phyloP scores from a whole-genome alignment of 805 yeast genomes.

The Kodamaea lidongshanica region DNA sequence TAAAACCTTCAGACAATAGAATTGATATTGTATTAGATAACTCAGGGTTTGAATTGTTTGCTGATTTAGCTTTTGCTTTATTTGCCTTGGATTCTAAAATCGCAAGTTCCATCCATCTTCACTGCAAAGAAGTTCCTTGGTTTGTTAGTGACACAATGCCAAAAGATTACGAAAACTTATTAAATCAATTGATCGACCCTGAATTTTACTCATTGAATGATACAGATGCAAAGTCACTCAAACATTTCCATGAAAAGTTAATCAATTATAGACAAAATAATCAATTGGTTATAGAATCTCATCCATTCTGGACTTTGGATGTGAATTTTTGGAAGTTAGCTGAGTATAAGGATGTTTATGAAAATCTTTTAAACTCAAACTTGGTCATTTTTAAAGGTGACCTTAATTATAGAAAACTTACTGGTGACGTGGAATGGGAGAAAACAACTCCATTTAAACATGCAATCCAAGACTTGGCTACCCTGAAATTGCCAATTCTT shows the following conservation, averaged over 20 bases:
- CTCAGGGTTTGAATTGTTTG: constrained; percentile 90
- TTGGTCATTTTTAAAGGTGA: constrained; percentile 91
- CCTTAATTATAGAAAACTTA: constrained; percentile 86
- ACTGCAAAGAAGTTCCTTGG: constrained; percentile 91
- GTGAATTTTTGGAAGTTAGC: constrained; percentile 70
- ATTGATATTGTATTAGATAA: constrained; percentile 86
- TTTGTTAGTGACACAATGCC: constrained; percentile 95
- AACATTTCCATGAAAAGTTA: constrained; percentile 18
- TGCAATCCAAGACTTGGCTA: constrained; percentile 66
- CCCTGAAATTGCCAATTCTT: constrained; percentile 56
- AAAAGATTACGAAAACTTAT: constrained; percentile 60
- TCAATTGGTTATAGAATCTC: constrained; percentile 32
- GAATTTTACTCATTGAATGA: constrained; percentile 42
- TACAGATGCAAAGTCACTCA: constrained; percentile 18
- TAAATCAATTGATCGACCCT: constrained; percentile 50
- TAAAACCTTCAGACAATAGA: no score
- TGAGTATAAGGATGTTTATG: constrained; percentile 57
- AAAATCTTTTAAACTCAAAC: constrained; percentile 55
- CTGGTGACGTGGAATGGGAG: constrained; percentile 88
- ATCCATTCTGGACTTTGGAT: constrained; percentile 83
- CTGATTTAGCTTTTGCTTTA: constrained; percentile 65
- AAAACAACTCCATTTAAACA: constrained; percentile 65
- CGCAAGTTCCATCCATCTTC: constrained; percentile 61
- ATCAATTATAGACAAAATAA: constrained; percentile 15
- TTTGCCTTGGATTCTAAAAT: constrained; percentile 59